Base-by-base conservation (phyloP, 2,329 filamentous ascomycete genomes). In the Dendryphion nanum region DNA sequence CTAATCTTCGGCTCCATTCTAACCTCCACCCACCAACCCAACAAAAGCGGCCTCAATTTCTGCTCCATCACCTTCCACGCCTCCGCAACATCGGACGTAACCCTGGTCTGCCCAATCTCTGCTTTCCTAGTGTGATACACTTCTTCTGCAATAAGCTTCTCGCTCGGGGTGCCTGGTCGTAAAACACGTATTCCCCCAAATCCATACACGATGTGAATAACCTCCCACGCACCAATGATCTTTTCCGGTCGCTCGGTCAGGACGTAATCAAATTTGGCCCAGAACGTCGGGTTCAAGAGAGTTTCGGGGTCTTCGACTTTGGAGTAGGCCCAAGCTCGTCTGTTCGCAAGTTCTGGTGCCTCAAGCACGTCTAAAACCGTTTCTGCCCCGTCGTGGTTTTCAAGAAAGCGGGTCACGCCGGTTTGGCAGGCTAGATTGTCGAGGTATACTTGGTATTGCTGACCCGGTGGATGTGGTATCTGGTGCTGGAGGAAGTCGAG, bases 381-480 rank as follows among this genome's bases (percentile, higher is more conserved):
- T 33, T 60, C 53, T 6, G 54, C 47, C 7, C 51, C 53, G 19
- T 52, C 45, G 35, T 64, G 62, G 14, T 28, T 48, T 29, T 64
- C 72, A 6, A 80, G 63, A 51, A 83, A 83, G 1, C 76, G 72
- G 1, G 79, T 82, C 12, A 82, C 72, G 31, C 80, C 80, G 2
- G 80, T 82, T 53, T 83, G 81, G 38, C 78, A 81, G 2, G 78
- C 75, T 17, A 83, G 69, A 36, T 81, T 83, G 41, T 78, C 78
- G 41, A 82, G 66, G 51, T 81, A 72, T 5, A 82, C 72, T 6
- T 47, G 38, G 6, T 54, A 45, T 24, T 54, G 55, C 5, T 35
- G 30, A n/a, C 41, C 40, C 6, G 30, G 13, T 4, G 45, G 42
- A 23, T 49, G 46, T 1, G 45, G 15, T 10, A 55, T 45, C 6